These are phyloP conservation scores for Suhomyces tanzawaensis DNA, from an alignment of 805 yeast genomes.

Conservation along the genomic window DNA sequence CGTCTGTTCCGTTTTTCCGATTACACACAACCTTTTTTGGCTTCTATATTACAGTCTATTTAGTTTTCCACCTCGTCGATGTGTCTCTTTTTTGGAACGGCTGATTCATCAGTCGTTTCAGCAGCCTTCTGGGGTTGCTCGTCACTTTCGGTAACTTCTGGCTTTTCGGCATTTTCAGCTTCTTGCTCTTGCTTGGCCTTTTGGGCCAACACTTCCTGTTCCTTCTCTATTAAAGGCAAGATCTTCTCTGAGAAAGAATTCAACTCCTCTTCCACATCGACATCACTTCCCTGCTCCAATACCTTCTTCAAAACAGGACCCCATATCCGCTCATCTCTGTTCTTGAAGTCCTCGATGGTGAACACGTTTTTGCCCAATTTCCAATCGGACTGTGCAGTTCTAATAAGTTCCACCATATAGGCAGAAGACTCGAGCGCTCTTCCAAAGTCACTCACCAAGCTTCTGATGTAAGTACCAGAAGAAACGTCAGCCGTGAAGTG, in stretches of 20 bases:
- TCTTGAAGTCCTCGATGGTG: constrained; percentile 60
- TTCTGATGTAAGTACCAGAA: constrained; percentile 93
- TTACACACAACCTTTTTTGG: too few species aligned
- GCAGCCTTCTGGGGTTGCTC: not conserved
- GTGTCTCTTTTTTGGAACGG: constrained; percentile 17
- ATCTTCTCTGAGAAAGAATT: constrained; percentile 6
- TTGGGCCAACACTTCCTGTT: constrained; percentile 7
- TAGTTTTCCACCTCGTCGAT: constrained; percentile 19
- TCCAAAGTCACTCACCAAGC: constrained; percentile 86
- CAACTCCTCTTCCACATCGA: constrained; percentile 26
- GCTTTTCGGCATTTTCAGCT: constrained; percentile 1
- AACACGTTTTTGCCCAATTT: constrained; percentile 67
- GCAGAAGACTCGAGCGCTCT: constrained; percentile 76
- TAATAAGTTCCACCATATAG: constrained; percentile 79
- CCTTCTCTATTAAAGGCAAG: constrained; percentile 7
- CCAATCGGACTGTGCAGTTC: constrained; percentile 85
- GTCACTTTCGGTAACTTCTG: constrained; percentile 4
- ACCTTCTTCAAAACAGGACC: constrained; percentile 58
- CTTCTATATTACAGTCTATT: too few species aligned
- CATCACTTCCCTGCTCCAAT: constrained; percentile 34
- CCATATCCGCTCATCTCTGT: constrained; percentile 66
- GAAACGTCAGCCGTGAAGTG: constrained; percentile 79
- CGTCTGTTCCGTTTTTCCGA: too few species aligned
- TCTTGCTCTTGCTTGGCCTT: constrained; percentile 5
- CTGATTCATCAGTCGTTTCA: constrained; percentile 1